Evolutionary conservation across 805 yeast species (phyloP).

Genomic region (Saturnispora zaruensis): DNA sequence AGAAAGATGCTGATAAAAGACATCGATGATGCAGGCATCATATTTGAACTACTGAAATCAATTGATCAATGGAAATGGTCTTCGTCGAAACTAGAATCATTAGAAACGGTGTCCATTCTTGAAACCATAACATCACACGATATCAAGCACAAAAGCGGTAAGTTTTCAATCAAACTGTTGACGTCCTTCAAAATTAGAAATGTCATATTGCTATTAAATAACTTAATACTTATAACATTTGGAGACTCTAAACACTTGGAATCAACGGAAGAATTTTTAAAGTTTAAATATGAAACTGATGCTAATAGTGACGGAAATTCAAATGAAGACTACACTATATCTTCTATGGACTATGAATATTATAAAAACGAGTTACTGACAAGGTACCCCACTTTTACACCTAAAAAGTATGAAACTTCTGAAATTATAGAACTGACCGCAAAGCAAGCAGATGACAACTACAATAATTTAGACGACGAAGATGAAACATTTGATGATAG

Average conservation of each 20-base stretch:
- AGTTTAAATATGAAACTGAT: conserved; percentile 27
- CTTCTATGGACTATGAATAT: conserved; percentile 79
- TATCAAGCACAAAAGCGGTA: conserved; percentile 12
- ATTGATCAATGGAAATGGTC: conserved; percentile 65
- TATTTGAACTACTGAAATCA: conserved; percentile 37
- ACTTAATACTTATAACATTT: conserved; percentile 47
- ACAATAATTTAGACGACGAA: neutral
- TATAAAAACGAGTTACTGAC: conserved; percentile 67
- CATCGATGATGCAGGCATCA: conserved; percentile 28
- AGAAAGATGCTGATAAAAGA: conserved; percentile 7
- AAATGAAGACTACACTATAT: conserved; percentile 30
- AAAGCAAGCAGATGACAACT: conserved; percentile 11
- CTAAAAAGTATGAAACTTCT: conserved; percentile 43
- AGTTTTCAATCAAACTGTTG: conserved; percentile 17
- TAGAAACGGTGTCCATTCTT: conserved; percentile 12
- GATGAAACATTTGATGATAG: conserved; percentile 28
- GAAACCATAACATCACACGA: conserved; percentile 11
- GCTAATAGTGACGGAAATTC: conserved; percentile 2
- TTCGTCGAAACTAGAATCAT: conserved; percentile 20
- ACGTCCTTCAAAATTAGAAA: conserved; percentile 43
- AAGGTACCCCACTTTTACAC: conserved; percentile 63
- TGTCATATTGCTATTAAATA: conserved; percentile 45
- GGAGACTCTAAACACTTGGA: conserved; percentile 43
- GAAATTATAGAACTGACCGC: conserved; percentile 32
- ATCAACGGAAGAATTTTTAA: conserved; percentile 39